Conservation (phyloP, 306 rosid species). For the Lotus japonicus region DNA sequence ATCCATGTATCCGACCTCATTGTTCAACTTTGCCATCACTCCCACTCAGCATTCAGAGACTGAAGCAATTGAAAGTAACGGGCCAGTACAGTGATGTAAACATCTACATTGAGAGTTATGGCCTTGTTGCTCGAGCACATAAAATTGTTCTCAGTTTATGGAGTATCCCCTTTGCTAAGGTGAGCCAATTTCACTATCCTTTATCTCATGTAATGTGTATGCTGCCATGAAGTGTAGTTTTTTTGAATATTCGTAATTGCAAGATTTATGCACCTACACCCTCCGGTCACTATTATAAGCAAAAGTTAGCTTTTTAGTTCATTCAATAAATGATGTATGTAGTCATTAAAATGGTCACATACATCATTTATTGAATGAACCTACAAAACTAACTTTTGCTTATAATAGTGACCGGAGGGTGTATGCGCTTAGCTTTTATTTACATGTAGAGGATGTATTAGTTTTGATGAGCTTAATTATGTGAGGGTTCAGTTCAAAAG, state of each 20-base stretch:
- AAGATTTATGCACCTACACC: background rate
- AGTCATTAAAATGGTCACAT: no score
- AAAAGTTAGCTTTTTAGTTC: no score
- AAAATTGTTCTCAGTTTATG: conserved; percentile 82
- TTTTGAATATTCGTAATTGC: background rate
- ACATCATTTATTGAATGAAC: no score
- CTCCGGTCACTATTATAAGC: no score
- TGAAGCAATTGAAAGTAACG: conserved; percentile 48
- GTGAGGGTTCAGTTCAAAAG: background rate
- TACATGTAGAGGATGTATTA: conserved; percentile 17
- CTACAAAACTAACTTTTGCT: no score
- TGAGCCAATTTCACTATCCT: conserved; percentile 25
- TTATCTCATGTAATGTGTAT: background rate
- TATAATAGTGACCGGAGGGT: no score
- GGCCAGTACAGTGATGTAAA: conserved; percentile 68
- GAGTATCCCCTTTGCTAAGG: conserved; percentile 92
- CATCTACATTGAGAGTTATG: conserved; percentile 57
- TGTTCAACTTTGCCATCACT: conserved; percentile 62
- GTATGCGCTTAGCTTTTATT: background rate
- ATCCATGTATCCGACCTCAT: conserved; percentile 52
- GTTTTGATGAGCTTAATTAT: background rate
- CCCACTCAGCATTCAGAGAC: conserved; percentile 46
- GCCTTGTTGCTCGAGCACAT: conserved; percentile 58
- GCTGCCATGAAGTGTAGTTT: background rate
- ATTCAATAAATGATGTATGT: no score